Conservation (phyloP, 1,284 basidiomycete genomes). For the Ganoderma sp. region DNA sequence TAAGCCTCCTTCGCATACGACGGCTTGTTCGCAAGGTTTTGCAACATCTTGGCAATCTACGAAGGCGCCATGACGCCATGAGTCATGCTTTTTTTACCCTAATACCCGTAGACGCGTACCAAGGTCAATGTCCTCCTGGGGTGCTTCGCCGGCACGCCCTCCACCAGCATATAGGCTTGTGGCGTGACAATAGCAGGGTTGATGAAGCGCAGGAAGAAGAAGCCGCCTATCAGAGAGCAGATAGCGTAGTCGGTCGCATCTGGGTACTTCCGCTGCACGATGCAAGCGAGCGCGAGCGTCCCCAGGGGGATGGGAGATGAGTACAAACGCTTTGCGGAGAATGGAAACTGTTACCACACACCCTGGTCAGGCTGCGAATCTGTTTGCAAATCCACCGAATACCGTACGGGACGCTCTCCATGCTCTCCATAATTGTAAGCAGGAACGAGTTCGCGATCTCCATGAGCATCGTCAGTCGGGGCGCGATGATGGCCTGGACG, state of each 20-base stretch:
- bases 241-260: slow-evolving; percentile 93
- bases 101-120: slow-evolving; percentile 50
- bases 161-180: slow-evolving; percentile 99
- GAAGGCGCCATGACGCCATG: slow-evolving; percentile 17
- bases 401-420: slow-evolving; percentile 98
- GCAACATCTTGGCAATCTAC: slow-evolving; percentile 99
- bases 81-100: background rate
- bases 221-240: slow-evolving; percentile 97
- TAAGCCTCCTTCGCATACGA: slow-evolving; percentile 98
- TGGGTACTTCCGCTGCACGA: slow-evolving; percentile 82
- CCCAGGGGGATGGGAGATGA: slow-evolving; percentile 9
- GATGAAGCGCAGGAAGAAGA: slow-evolving; percentile 99
- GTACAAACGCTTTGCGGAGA: slow-evolving; percentile 10
- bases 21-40: slow-evolving; percentile 99
- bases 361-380: slow-evolving; percentile 93
- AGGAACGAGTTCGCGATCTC: slow-evolving; percentile 98
- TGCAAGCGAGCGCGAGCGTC: background rate
- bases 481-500: slow-evolving; percentile 97
- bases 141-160: slow-evolving; percentile 96
- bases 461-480: slow-evolving; percentile 97
- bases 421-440: slow-evolving; percentile 96
- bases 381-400: slow-evolving; percentile 99
- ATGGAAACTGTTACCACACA: slow-evolving; percentile 40
- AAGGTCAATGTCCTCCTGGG: slow-evolving; percentile 94
- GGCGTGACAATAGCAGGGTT: slow-evolving; percentile 99